These are phyloP conservation scores for Miscanthus lutarioriparius DNA, from an alignment of 176 grass and related monocot species.

Conservation along the genomic window DNA sequence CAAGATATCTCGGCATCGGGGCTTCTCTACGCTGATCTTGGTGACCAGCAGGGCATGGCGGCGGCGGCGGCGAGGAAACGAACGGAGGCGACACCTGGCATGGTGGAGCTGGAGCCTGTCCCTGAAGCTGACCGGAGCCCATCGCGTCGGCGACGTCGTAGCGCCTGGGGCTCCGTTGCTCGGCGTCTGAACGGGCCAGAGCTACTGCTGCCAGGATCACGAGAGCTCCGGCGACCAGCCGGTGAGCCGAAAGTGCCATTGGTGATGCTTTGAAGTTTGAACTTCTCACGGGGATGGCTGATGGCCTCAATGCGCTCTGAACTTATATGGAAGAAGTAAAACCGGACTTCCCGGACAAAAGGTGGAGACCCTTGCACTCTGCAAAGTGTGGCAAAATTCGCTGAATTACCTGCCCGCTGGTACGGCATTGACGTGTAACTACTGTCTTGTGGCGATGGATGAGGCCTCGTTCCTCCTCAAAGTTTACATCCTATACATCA, in stretches of 20 bases:
- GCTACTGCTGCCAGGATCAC: neutral
- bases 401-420: neutral
- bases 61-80: neutral
- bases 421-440: neutral
- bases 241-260: neutral
- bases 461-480: too few species aligned
- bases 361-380: too few species aligned
- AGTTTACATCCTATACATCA: too few species aligned
- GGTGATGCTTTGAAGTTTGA: too few species aligned
- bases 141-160: neutral
- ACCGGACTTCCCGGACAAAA: neutral
- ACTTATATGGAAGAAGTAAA: neutral
- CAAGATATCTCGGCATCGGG: too few species aligned
- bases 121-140: neutral
- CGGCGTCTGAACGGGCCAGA: neutral
- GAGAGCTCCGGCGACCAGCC: neutral
- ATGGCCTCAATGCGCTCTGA: neutral
- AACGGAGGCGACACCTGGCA: neutral
- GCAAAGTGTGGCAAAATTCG: neutral
- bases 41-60: neutral
- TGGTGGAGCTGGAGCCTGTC: neutral
- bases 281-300: too few species aligned
- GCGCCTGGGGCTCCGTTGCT: neutral
- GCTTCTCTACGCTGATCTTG: too few species aligned
- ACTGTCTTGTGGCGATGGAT: neutral